Percentiles rank a stretch among this genome's conserved stretches.
These are phyloP conservation scores for Populus tomentosa DNA, from an alignment of 441 rosid species.

Conservation along the genomic window DNA sequence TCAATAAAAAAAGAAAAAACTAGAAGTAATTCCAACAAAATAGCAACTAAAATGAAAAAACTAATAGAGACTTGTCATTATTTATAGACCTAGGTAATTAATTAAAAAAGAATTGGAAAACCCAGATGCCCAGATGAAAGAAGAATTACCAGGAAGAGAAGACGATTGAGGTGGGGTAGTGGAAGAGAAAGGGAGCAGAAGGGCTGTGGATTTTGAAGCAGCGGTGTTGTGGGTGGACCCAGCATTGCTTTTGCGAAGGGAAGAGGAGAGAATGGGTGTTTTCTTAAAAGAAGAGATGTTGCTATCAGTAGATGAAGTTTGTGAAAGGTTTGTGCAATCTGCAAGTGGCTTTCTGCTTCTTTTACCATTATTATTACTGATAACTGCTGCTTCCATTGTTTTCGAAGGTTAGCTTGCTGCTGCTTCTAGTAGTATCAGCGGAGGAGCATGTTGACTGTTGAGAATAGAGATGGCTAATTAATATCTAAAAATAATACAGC, in stretches of 20 bases:
- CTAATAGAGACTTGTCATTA: background rate
- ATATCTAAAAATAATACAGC: background rate
- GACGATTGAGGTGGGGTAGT: background rate
- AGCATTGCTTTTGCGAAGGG: background rate
- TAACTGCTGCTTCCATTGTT: background rate
- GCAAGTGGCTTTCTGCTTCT: conserved; percentile 8
- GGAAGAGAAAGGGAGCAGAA: background rate
- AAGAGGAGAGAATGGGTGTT: conserved; percentile 24
- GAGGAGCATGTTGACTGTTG: background rate
- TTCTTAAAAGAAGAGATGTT: conserved; percentile 16
- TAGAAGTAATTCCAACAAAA: background rate
- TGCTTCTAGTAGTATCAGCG: background rate
- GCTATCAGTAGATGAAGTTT: conserved; percentile 24
- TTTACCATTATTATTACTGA: background rate
- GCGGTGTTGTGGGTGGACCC: background rate
- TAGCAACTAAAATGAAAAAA: background rate
- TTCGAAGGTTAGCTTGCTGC: background rate
- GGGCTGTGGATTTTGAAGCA: background rate
- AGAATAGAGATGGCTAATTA: background rate
- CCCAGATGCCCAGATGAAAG: background rate
- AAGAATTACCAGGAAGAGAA: background rate
- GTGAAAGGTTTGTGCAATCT: conserved; percentile 18
- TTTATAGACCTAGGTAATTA: background rate
- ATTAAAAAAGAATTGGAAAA: background rate
- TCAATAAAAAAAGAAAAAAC: background rate